Conservation (phyloP, 345 rosid species). For the Lumnitzera racemosa region DNA sequence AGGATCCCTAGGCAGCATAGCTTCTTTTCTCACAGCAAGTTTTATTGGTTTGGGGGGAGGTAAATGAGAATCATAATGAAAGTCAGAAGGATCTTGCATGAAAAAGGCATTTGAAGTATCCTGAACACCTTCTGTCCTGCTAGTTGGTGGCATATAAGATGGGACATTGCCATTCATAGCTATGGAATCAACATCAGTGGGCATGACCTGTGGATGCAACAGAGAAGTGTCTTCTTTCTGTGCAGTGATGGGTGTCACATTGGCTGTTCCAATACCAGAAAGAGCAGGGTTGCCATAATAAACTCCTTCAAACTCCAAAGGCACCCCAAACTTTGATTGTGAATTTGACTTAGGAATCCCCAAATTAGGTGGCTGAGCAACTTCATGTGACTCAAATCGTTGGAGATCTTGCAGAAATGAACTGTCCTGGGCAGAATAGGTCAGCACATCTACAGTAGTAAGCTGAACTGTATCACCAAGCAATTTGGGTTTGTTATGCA, state of each 20-base stretch:
- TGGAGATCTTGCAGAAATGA: conserved; percentile 18
- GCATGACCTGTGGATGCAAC: conserved; percentile 22
- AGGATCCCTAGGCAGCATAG: conserved; percentile 28
- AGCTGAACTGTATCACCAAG: conserved; percentile 22
- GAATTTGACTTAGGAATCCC: conserved; percentile 28
- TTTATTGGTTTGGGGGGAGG: conserved; percentile 59
- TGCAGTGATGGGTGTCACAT: conserved; percentile 20
- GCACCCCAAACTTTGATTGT: conserved; percentile 29
- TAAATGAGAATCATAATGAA: conserved; percentile 34
- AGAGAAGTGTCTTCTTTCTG: conserved; percentile 22
- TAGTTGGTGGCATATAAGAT: conserved; percentile 17
- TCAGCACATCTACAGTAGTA: conserved; percentile 16
- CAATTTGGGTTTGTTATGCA: conserved; percentile 19
- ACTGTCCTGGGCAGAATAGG: conserved; percentile 18
- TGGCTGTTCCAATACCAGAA: conserved; percentile 19
- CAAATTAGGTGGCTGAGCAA: conserved; percentile 19
- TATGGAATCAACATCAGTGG: conserved; percentile 20
- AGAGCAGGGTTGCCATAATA: conserved; percentile 18
- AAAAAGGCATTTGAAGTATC: conserved; percentile 54
- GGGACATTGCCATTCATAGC: conserved; percentile 10
- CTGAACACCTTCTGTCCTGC: conserved; percentile 22
- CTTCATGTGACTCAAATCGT: conserved; percentile 24
- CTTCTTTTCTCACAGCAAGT: conserved; percentile 34
- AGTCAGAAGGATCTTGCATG: conserved; percentile 67
- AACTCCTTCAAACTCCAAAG: conserved; percentile 31